Evolutionary conservation across 768 basidiomycete species (phyloP), one percentile per base, ranked within the genome.

Genomic region (Zangia roseola): DNA sequence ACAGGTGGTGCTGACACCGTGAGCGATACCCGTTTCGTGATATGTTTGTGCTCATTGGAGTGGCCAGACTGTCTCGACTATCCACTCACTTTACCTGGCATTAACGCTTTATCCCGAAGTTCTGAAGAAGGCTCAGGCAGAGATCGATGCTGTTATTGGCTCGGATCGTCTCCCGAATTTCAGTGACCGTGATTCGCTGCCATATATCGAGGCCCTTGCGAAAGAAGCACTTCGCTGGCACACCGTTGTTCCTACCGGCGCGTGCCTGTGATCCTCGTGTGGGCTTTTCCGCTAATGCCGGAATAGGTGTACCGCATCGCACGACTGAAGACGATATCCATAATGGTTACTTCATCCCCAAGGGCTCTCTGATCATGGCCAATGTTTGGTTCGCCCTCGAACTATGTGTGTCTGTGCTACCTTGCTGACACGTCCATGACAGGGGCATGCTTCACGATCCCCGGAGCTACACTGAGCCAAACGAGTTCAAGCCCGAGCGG

Each of bases 11-110:
- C 74, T 16, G 73, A 75, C 26, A 70, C 73, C 2, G 71, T 70
- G 42, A 16, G 71, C 59, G 37, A 43, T 36, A 12, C 21, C 4
- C 12, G 10, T 30, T 8, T 17, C 12, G 12, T 20, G 41, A 12
- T 28, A 26, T 25, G n/a, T 36, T n/a, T 39, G 25, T 24, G 19
- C 38, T 63, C 16, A 55, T 39, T 13, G 13, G 13, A 56, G n/a
- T 39, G 16, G 49, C 1, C 64, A 85, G 83, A 84, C 80, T 17
- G 83, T 83, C 52, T 82, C 82, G 36, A 72, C 78, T 1, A 72
- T 82, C 51, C 76, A 81, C 58, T 74, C 81, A 0, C 78, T 84
- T 53, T 84, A 83, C 68, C 70, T 85, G 38, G 83, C 82, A 31
- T 74, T 85, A 73, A 64, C 79, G 3, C 71, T 82, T 23, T 69